Evolutionary conservation across 208 protist species (phyloP).

Genomic region (Leishmania mexicana): DNA sequence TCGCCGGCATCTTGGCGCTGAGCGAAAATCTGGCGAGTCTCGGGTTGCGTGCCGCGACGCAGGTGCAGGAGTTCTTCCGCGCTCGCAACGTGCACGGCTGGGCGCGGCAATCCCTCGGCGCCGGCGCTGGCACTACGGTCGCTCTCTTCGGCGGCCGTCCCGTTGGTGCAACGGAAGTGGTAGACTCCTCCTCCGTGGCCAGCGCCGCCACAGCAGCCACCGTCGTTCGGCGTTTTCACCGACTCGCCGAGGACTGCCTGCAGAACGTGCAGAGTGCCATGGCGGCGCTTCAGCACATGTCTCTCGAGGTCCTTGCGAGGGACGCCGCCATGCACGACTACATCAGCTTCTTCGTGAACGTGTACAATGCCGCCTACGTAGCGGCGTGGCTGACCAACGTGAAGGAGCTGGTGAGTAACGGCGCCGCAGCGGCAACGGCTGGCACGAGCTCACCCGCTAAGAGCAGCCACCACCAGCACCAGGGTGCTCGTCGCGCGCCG

Average conservation of each 20-base stretch:
- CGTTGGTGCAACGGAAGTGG: background rate
- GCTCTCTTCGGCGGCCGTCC: constrained; percentile 7
- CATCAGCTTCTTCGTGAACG: constrained; percentile 47
- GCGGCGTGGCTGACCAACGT: constrained; percentile 62
- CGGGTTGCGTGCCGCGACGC: constrained; percentile 36
- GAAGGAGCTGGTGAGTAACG: constrained; percentile 21
- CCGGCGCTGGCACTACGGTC: constrained; percentile 1
- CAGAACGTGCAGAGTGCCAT: constrained; percentile 29
- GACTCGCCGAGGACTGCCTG: constrained; percentile 24
- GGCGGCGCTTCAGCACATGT: constrained; percentile 20
- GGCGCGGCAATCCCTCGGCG: background rate
- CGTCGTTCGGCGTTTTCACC: constrained; percentile 18
- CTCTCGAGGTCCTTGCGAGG: constrained; percentile 15
- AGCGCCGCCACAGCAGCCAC: constrained; percentile 5
- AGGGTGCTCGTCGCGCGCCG: background rate
- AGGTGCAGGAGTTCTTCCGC: constrained; percentile 40
- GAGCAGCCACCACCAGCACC: background rate
- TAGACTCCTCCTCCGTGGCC: background rate
- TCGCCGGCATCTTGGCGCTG: constrained; percentile 23
- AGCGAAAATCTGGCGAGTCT: constrained; percentile 49
- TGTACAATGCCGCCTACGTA: constrained; percentile 78
- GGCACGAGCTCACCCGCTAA: background rate
- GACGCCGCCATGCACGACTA: constrained; percentile 20
- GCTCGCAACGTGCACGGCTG: constrained; percentile 15
- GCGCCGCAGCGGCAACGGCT: constrained; percentile 2